phyloP scores from a whole-genome alignment of 768 basidiomycete genomes.

The Lactarius sp. region DNA sequence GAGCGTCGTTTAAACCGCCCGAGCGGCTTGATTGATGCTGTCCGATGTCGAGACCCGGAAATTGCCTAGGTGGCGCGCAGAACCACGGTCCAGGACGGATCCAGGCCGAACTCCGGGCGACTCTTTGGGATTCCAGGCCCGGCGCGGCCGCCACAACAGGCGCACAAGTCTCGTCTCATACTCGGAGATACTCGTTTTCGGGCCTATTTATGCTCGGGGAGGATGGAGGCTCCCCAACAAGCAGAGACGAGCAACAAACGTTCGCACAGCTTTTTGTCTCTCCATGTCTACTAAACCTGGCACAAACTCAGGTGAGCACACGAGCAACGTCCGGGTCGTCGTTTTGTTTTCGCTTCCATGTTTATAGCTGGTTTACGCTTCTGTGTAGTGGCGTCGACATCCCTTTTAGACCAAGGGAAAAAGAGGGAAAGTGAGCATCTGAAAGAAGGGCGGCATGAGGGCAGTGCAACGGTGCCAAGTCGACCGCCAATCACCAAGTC shows the following conservation, averaged over 20 bases:
- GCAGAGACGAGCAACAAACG: background rate
- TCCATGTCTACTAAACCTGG: background rate
- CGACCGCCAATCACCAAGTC: background rate
- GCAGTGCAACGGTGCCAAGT: background rate
- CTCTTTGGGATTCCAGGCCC: background rate
- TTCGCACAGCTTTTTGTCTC: background rate
- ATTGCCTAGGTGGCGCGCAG: background rate
- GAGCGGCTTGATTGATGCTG: background rate
- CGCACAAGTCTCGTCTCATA: background rate
- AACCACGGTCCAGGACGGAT: background rate
- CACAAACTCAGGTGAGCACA: conserved; percentile 9
- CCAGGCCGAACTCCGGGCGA: conserved; percentile 2
- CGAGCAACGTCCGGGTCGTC: too few species aligned
- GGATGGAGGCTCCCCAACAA: background rate
- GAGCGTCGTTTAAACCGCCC: background rate
- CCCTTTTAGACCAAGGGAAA: background rate
- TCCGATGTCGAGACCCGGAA: conserved; percentile 1
- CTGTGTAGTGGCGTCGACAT: background rate
- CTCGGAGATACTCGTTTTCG: background rate
- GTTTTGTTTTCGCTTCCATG: too few species aligned
- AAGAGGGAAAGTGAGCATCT: background rate
- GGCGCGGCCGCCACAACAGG: background rate
- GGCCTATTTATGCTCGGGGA: background rate
- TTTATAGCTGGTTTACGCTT: background rate
- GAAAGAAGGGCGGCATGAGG: background rate